A percentile compares a stretch with the other conserved stretches of the same genome.
Conservation (phyloP, 1,284 basidiomycete genomes). For the Sparassis latifolia region DNA sequence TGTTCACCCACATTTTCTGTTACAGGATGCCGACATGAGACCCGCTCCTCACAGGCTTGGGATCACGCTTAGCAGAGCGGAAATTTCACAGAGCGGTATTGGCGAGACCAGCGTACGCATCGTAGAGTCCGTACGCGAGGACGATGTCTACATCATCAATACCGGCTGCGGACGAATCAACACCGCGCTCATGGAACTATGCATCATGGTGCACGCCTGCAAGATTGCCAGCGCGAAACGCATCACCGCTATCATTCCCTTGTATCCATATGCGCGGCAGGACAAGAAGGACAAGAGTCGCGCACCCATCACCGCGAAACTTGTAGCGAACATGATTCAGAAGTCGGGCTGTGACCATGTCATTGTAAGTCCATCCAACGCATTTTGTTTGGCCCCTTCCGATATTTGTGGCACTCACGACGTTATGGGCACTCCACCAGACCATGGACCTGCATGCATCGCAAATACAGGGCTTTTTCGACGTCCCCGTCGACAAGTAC, state of each 20-base stretch:
- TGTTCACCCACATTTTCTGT: background rate
- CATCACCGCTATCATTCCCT: constrained; percentile 93
- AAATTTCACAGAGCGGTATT: constrained; percentile 83
- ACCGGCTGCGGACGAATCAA: constrained; percentile 85
- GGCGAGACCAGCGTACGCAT: constrained; percentile 93
- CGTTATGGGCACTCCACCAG: constrained; percentile 34
- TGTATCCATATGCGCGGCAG: constrained; percentile 93
- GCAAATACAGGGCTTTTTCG: constrained; percentile 99
- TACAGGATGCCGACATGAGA: background rate
- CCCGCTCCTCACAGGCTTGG: constrained; percentile 57
- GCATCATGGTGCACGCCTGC: constrained; percentile 99
- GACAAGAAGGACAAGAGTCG: constrained; percentile 99
- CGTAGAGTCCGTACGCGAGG: constrained; percentile 92
- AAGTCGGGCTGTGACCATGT: constrained; percentile 98
- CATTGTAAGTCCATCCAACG: constrained; percentile 63
- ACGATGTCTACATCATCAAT: constrained; percentile 99
- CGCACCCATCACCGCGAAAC: constrained; percentile 97
- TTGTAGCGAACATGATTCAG: constrained; percentile 99
- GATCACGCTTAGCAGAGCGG: constrained; percentile 77
- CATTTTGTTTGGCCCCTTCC: background rate
- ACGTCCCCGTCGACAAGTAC: constrained; percentile 99
- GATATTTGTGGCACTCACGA: background rate
- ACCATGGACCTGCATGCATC: constrained; percentile 98
- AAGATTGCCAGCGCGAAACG: constrained; percentile 94
- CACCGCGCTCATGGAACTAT: constrained; percentile 91